A percentile compares a stretch with the other conserved stretches of the same genome.
phyloP scores from a whole-genome alignment of 495 filamentous ascomycete species.

The Bacidia gigantensis region DNA sequence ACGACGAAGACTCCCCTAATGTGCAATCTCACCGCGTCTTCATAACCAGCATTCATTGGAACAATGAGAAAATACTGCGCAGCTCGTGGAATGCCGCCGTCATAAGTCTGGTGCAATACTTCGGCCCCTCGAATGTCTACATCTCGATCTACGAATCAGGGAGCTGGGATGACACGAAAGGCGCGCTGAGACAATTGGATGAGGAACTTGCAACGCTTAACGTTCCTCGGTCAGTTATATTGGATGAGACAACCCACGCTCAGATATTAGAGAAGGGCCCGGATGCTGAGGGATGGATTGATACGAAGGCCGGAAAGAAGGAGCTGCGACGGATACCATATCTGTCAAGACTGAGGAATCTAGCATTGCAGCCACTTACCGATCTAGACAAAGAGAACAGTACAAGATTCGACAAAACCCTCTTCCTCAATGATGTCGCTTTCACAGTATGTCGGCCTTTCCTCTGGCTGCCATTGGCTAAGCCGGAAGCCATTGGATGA shows the following conservation, averaged over 20 bases:
- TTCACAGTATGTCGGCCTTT: conserved; percentile 41
- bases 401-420: conserved; percentile 46
- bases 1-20: background rate
- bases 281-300: conserved; percentile 41
- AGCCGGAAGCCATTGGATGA: too few species aligned
- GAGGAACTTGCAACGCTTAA: conserved; percentile 35
- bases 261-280: conserved; percentile 33
- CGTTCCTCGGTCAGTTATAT: conserved; percentile 38
- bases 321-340: conserved; percentile 57
- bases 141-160: conserved; percentile 59
- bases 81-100: conserved; percentile 49
- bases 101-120: conserved; percentile 36
- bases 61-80: conserved; percentile 49
- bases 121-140: conserved; percentile 55
- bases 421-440: conserved; percentile 66
- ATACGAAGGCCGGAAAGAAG: conserved; percentile 33
- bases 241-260: conserved; percentile 40
- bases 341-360: conserved; percentile 49
- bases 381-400: conserved; percentile 20
- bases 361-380: conserved; percentile 32
- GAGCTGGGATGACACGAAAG: conserved; percentile 58
- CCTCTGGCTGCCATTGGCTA: background rate
- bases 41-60: conserved; percentile 58
- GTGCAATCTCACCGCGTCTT: conserved; percentile 34
- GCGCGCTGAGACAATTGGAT: conserved; percentile 46